phyloP scores from a whole-genome alignment of 2,329 filamentous ascomycete genomes.

The Phaeosphaeria sp. region DNA sequence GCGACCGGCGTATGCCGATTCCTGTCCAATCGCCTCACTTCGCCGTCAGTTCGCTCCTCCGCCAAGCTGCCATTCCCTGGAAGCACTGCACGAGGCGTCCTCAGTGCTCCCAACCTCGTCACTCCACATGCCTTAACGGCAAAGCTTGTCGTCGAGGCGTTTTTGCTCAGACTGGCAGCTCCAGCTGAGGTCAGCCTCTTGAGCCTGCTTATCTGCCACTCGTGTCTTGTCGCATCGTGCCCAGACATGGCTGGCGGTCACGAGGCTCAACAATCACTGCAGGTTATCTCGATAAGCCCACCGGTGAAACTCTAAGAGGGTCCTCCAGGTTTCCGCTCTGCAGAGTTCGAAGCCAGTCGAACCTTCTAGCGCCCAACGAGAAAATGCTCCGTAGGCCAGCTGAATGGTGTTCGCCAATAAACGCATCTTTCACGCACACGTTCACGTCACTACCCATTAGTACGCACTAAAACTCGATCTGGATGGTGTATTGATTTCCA shows the following conservation, averaged over 20 bases:
- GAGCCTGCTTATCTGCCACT: slow-evolving; percentile 22
- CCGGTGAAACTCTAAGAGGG: slow-evolving; percentile 1
- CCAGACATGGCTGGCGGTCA: slow-evolving; percentile 25
- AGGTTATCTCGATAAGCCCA: neutral
- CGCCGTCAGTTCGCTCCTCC: slow-evolving; percentile 6
- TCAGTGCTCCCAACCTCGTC: slow-evolving; percentile 11
- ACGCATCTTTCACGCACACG: neutral
- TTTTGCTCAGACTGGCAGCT: slow-evolving; percentile 12
- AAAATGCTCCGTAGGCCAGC: neutral
- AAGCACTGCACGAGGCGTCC: slow-evolving; percentile 13
- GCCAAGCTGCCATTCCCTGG: slow-evolving; percentile 23
- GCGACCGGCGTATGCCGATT: slow-evolving; percentile 13
- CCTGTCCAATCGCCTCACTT: slow-evolving; percentile 16
- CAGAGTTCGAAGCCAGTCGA: neutral
- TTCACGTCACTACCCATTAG: neutral
- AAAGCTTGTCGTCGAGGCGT: slow-evolving; percentile 35
- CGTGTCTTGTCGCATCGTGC: slow-evolving; percentile 18
- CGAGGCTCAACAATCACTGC: slow-evolving; percentile 27
- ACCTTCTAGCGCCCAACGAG: neutral
- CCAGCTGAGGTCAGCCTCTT: slow-evolving; percentile 26
- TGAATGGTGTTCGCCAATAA: neutral
- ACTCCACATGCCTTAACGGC: slow-evolving; percentile 22
- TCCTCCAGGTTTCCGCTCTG: neutral
- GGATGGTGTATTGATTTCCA: neutral
- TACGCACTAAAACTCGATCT: neutral